Evolutionary conservation across 768 basidiomycete species (phyloP), one percentile per base, ranked within the genome.

Genomic region (Phanerochaete carnosa): DNA sequence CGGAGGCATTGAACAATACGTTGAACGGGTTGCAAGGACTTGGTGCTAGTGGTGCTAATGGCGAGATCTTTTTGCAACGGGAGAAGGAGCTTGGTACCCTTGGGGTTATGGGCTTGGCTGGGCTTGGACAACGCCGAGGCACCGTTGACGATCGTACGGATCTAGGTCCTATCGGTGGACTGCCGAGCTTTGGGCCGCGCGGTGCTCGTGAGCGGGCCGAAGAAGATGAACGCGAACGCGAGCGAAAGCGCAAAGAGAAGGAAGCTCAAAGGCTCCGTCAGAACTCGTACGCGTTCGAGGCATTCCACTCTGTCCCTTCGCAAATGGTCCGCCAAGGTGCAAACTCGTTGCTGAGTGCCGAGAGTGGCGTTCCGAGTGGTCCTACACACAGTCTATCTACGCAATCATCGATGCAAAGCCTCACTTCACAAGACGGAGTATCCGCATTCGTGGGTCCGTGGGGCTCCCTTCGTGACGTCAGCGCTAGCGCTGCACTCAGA

Each of bases 251-350:
- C 65, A 83, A 82, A 67, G 81, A 79, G 68, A 86, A 82, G 70
- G 81, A 81, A 51, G 74, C 78, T 61, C 77, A 80, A 35, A 74
- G 75, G 25, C 65, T 82, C 56, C 66, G 80, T 8, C 71, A 77
- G 54, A 74, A 73, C 52, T 69, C 81, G 2, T 76, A 77, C 25
- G 82, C 88, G 1, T 93, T 83, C 69, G 92, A 94, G 67, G 88
- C 90, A 1, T 94, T 93, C 76, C 87, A 92, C 69, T 84, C 86
- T 0, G 81, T 87, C 1, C 78, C 77, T 28, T 74, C 67, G 37
- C 71, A 71, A 33, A 76, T 80, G 64, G 69, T 70, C 32, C 74
- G 70, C 35, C 68, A 70, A 32, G 68, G 68, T 26, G 69, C 68
- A 28, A 70, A 74, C 55, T 68, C 74, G 11, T 59, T 74, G 22